Base-by-base conservation (phyloP, 495 filamentous ascomycete genomes). In the Aspergillus leporis region DNA sequence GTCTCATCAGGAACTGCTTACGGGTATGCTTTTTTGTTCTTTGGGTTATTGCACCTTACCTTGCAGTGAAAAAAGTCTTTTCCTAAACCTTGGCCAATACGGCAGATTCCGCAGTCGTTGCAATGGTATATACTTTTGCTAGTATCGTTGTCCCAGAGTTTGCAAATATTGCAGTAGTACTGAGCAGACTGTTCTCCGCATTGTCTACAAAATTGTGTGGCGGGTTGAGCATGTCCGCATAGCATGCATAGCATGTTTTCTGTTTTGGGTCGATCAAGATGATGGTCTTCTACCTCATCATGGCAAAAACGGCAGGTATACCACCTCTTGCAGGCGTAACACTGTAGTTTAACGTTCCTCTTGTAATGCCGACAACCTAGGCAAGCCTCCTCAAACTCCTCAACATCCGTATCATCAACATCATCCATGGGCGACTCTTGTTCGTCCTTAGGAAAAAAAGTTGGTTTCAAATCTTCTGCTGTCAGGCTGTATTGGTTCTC, bases 51-150 rank as follows among this genome's bases (percentile, higher is more conserved):
- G 51, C 28, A 34, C 8, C 78, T 71, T 72, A 94, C 93, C 85
- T 96, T 95, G 88, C 94, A 99, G 70, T 99, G 94, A 69, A 92
- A 90, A 68, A 92, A 98, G 66, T 98, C 95, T 71, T 96, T 97
- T 2, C 95, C 95, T 48, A 99, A 75, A 7, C 94, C 94, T 70
- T 90, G 85, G 9, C 94, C 94, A 47, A 93, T 87, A 55, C 94
- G 82, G 69, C 94, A 99, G 61, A 99, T 94, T 1, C 94, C 94
- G 75, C 94, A 99, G 68, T 98, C 94, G 65, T 87, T 81, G 72
- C 94, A 99, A 71, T 99, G 94, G 67, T 99, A 99, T 46, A 97
- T 97, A 65, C 87, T 87, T 72, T 96, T 97, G 61, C 86, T 86
- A 36, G 84, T 81, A 64, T 97, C 92, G 64, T 98, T 89, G 68